Conservation (phyloP, 352 stramenopile genomes). For the Phytophthora macrochlamydospora region DNA sequence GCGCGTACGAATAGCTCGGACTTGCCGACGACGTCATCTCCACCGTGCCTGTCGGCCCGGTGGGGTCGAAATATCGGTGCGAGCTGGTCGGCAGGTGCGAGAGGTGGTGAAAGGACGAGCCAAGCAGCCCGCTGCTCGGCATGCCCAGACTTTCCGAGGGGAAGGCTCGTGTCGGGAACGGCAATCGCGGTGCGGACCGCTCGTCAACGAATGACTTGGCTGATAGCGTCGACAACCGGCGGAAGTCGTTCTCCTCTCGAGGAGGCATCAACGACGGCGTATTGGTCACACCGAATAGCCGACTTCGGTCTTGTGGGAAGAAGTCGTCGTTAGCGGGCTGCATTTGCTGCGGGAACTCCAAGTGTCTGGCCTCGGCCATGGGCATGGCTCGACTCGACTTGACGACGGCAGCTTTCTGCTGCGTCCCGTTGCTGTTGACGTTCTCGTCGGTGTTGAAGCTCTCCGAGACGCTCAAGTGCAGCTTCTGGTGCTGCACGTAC, state of each 20-base stretch:
- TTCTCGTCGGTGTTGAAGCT: slow-evolving; percentile 33
- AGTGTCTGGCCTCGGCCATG: slow-evolving; percentile 17
- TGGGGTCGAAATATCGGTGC: slow-evolving; percentile 44
- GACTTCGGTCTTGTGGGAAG: slow-evolving; percentile 41
- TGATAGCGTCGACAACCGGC: slow-evolving; percentile 8
- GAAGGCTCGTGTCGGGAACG: slow-evolving; percentile 66
- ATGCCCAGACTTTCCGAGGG: slow-evolving; percentile 40
- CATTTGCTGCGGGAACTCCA: slow-evolving; percentile 15
- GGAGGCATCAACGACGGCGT: slow-evolving; percentile 13
- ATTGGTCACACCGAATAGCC: slow-evolving; percentile 21
- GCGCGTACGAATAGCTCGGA: slow-evolving; percentile 27
- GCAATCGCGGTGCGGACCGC: slow-evolving; percentile 36
- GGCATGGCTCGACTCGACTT: slow-evolving; percentile 15
- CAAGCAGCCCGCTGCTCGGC: slow-evolving; percentile 25
- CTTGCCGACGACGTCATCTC: slow-evolving; percentile 25
- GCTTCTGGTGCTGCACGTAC: slow-evolving; percentile 8
- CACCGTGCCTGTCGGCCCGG: slow-evolving; percentile 7
- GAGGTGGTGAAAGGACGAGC: slow-evolving; percentile 45
- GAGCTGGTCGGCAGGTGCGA: slow-evolving; percentile 30
- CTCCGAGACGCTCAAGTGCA: slow-evolving; percentile 34
- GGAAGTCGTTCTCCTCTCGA: slow-evolving; percentile 31
- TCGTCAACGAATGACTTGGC: slow-evolving; percentile 49
- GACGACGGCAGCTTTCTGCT: slow-evolving; percentile 7
- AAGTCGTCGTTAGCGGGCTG: slow-evolving; percentile 23
- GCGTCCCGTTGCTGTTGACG: slow-evolving; percentile 18